phyloP scores from a whole-genome alignment of 2,329 filamentous ascomycete species.

The Xylaria arbuscula region DNA sequence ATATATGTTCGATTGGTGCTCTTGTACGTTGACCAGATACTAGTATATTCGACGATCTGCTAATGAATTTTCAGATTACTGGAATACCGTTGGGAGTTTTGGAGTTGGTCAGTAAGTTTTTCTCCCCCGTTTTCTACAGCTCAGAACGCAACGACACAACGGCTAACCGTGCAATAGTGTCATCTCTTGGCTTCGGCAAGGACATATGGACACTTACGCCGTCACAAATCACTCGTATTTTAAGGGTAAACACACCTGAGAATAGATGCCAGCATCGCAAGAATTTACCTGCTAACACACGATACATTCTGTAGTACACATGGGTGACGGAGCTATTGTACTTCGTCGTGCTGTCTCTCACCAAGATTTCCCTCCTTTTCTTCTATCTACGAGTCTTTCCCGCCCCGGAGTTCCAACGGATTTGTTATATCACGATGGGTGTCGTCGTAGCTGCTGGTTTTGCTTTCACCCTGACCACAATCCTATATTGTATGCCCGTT shows the following conservation, averaged over 20 bases:
- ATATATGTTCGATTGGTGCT: slow-evolving; percentile 25
- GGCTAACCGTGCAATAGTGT: slow-evolving; percentile 28
- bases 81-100: slow-evolving; percentile 18
- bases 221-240: slow-evolving; percentile 28
- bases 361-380: slow-evolving; percentile 28
- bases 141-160: slow-evolving; percentile 7
- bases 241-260: slow-evolving; percentile 24
- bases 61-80: slow-evolving; percentile 11
- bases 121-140: background rate
- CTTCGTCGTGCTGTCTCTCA: slow-evolving; percentile 23
- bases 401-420: slow-evolving; percentile 16
- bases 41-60: background rate
- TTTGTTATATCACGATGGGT: slow-evolving; percentile 30
- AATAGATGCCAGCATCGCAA: background rate
- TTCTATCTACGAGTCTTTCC: slow-evolving; percentile 37
- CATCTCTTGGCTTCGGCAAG: slow-evolving; percentile 29
- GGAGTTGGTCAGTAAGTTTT: slow-evolving; percentile 28
- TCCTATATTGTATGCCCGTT: slow-evolving; percentile 31
- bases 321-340: slow-evolving; percentile 33
- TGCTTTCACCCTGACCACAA: slow-evolving; percentile 25
- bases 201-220: slow-evolving; percentile 34
- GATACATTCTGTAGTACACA: slow-evolving; percentile 25
- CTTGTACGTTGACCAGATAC: slow-evolving; percentile 26
- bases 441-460: slow-evolving; percentile 24
- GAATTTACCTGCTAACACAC: slow-evolving; percentile 11